These are phyloP conservation scores for Stygiomarasmius scandens DNA, from an alignment of 1,284 basidiomycete species.

Conservation along the genomic window DNA sequence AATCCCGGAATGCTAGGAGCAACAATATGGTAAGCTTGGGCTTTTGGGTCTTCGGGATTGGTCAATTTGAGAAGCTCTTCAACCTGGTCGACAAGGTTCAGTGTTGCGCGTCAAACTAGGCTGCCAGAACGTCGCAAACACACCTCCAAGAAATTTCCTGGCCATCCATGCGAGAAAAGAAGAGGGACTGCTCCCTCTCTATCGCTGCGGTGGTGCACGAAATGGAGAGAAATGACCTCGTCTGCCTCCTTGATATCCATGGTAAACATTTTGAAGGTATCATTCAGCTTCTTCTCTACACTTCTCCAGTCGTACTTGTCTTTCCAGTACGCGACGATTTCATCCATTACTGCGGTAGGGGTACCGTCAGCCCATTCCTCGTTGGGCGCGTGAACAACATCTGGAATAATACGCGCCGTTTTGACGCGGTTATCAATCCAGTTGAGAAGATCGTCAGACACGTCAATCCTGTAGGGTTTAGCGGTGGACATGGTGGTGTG, in stretches of 20 bases:
- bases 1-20: conserved; percentile 49
- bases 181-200: conserved; percentile 41
- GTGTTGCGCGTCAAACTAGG: conserved; percentile 29
- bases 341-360: conserved; percentile 36
- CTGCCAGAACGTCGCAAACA: too few species aligned
- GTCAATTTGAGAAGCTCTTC: conserved; percentile 27
- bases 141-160: conserved; percentile 48
- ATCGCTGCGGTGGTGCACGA: conserved; percentile 43
- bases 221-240: conserved; percentile 44
- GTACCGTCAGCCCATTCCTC: conserved; percentile 44
- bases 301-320: conserved; percentile 42
- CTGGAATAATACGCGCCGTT: conserved; percentile 38
- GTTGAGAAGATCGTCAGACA: conserved; percentile 34
- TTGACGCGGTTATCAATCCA: conserved; percentile 33
- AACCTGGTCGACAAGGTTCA: conserved; percentile 28
- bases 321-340: conserved; percentile 41
- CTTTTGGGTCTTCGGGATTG: conserved; percentile 26
- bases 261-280: conserved; percentile 41
- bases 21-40: conserved; percentile 46
- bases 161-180: conserved; percentile 52
- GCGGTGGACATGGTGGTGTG: conserved; percentile 18
- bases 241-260: conserved; percentile 37
- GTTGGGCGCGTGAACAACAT: conserved; percentile 35
- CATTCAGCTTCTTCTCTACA: conserved; percentile 39
- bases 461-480: conserved; percentile 36